phyloP scores from a whole-genome alignment of 1,139 yeast species.

The Yamadazyma oceani region DNA sequence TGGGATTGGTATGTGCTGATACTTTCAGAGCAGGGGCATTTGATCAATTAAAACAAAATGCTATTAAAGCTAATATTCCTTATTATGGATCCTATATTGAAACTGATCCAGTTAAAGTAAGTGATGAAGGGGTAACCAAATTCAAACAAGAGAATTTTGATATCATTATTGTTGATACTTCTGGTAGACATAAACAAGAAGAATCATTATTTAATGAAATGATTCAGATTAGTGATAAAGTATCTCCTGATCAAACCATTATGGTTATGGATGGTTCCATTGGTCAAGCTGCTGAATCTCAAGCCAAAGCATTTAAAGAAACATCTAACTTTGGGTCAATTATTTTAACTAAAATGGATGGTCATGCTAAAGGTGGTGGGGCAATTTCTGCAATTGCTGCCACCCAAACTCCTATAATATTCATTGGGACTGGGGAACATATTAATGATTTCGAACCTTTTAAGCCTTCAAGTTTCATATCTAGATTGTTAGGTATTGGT shows the following conservation, averaged over 20 bases:
- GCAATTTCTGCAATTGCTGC: conserved; percentile 99
- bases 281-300: conserved; percentile 98
- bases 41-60: conserved; percentile 96
- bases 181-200: conserved; percentile 98
- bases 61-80: conserved; percentile 92
- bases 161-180: conserved; percentile 92
- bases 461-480: conserved; percentile 84
- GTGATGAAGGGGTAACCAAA: conserved; percentile 87
- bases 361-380: conserved; percentile 99
- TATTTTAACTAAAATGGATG: conserved; percentile 95
- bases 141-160: conserved; percentile 92
- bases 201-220: conserved; percentile 88
- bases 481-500: conserved; percentile 91
- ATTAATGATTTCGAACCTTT: conserved; percentile 90
- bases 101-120: conserved; percentile 92
- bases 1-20: conserved; percentile 97
- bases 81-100: conserved; percentile 94
- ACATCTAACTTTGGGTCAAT: conserved; percentile 93
- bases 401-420: conserved; percentile 92
- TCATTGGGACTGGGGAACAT: conserved; percentile 98
- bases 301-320: conserved; percentile 92
- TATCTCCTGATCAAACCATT: conserved; percentile 88
- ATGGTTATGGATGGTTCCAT: conserved; percentile 98
- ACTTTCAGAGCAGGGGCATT: conserved; percentile 99
- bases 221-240: conserved; percentile 87